Conservation (phyloP, 1,284 basidiomycete genomes). For the Microbotryum intermedium region DNA sequence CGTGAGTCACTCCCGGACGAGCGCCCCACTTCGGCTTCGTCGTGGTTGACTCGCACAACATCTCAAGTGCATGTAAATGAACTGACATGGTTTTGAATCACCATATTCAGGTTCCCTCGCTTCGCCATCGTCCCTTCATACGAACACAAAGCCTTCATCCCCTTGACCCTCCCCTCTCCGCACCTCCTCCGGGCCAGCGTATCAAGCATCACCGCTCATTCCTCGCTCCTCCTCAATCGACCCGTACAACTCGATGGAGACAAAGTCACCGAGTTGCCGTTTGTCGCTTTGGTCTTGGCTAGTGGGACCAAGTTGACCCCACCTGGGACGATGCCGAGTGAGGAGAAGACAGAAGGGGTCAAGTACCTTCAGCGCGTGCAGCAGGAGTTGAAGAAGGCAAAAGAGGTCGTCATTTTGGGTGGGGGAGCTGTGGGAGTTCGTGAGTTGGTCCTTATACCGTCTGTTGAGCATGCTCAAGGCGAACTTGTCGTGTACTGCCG, state of each 20-base stretch:
- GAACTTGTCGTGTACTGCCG: too few species aligned
- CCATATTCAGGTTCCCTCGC: background rate
- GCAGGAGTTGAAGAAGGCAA: slow-evolving; percentile 35
- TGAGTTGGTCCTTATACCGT: slow-evolving; percentile 5
- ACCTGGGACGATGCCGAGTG: slow-evolving; percentile 34
- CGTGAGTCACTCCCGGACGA: slow-evolving; percentile 16
- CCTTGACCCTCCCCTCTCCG: slow-evolving; percentile 24
- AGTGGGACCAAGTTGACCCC: slow-evolving; percentile 34
- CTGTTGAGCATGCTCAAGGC: too few species aligned
- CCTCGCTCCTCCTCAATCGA: slow-evolving; percentile 8
- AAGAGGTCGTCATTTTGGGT: slow-evolving; percentile 43
- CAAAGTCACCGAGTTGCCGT: slow-evolving; percentile 24
- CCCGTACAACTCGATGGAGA: slow-evolving; percentile 12
- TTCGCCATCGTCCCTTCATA: slow-evolving; percentile 17
- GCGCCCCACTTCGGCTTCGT: slow-evolving; percentile 2
- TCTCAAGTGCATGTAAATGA: too few species aligned
- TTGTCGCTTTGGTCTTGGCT: slow-evolving; percentile 42
- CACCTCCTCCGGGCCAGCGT: slow-evolving; percentile 12
- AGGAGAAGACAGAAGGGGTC: slow-evolving; percentile 23
- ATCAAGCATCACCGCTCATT: background rate
- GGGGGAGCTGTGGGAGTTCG: slow-evolving; percentile 43
- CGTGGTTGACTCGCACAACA: background rate
- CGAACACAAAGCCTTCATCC: slow-evolving; percentile 30
- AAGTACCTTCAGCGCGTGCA: slow-evolving; percentile 36
- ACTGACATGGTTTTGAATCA: background rate